Evolutionary conservation across 495 filamentous ascomycete species (phyloP).

Genomic region (Lophium mytilinum): DNA sequence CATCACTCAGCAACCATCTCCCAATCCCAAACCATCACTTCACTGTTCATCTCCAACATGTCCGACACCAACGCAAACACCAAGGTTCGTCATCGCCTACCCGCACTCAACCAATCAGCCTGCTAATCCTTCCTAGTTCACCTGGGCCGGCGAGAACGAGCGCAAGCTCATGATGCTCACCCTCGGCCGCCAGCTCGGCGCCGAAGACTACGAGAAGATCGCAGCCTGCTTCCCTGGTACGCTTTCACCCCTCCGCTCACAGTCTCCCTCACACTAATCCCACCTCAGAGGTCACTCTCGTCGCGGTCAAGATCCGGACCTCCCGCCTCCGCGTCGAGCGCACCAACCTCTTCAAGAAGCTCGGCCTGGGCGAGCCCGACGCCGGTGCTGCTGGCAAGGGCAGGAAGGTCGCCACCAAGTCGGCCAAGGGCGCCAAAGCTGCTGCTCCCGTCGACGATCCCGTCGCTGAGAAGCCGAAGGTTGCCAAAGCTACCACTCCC

Average conservation of each 20-base stretch:
- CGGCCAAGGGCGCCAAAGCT: not conserved
- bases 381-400: not conserved
- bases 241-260: not conserved
- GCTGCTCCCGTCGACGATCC: not conserved
- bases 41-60: no score
- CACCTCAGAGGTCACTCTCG: not conserved
- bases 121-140: slow-evolving; percentile 1
- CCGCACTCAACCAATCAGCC: not conserved
- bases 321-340: not conserved
- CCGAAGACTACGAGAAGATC: slow-evolving; percentile 1
- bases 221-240: slow-evolving; percentile 1
- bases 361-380: not conserved
- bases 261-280: not conserved
- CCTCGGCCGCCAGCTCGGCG: not conserved
- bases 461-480: not conserved
- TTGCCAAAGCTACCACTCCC: not conserved
- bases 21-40: no score
- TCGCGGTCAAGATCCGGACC: not conserved
- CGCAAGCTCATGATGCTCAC: slow-evolving; percentile 10
- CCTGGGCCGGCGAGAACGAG: slow-evolving; percentile 13
- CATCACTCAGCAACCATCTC: no score
- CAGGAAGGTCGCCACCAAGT: not conserved
- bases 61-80: no score
- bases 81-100: not conserved
- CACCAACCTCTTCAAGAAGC: not conserved